phyloP scores from a whole-genome alignment of 208 protist species.

The Acanthamoeba divionensis region DNA sequence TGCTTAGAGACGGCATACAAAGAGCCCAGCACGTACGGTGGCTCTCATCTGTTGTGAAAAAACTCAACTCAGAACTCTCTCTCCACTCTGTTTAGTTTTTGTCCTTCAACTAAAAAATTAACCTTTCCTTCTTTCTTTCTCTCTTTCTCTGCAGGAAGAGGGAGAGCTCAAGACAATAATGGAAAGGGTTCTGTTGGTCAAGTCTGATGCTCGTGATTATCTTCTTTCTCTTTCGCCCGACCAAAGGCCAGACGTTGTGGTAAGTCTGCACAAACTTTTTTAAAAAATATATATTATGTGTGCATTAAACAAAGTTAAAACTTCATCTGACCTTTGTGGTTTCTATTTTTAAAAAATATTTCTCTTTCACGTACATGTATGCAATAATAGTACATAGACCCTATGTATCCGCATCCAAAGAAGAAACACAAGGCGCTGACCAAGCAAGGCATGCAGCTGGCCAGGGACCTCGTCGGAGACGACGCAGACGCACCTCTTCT shows the following conservation, averaged over 20 bases:
- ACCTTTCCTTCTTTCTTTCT: neutral
- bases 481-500: neutral
- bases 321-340: neutral
- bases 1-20: neutral
- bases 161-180: neutral
- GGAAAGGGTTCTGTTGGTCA: neutral
- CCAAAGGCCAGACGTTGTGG: neutral
- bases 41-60: neutral
- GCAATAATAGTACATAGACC: conserved; percentile 9
- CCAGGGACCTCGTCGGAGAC: neutral
- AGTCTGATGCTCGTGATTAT: neutral
- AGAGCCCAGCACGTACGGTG: neutral
- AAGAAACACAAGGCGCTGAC: neutral
- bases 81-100: neutral
- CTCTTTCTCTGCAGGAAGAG: neutral
- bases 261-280: neutral
- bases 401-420: conserved; percentile 25
- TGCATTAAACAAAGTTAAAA: too few species aligned
- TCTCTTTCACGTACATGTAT: neutral
- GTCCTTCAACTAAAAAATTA: neutral
- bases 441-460: conserved; percentile 24
- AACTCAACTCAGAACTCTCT: neutral
- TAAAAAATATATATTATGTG: neutral
- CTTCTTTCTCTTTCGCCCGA: neutral
- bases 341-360: neutral